These are phyloP conservation scores for Podaxis carcinomalis DNA, from an alignment of 768 basidiomycete species.

Conservation along the genomic window DNA sequence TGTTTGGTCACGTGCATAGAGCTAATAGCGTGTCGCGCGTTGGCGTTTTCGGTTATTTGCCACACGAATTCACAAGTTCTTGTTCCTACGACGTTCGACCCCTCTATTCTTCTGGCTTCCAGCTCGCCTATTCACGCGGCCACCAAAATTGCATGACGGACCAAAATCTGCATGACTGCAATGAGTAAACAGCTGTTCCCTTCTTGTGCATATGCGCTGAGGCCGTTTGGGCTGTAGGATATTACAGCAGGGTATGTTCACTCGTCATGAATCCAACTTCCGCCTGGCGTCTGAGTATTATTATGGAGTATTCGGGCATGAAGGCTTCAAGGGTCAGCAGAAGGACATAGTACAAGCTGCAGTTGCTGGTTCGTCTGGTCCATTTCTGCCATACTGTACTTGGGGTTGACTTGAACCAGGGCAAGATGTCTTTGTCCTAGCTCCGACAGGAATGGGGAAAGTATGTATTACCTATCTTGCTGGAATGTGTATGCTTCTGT, in stretches of 20 bases:
- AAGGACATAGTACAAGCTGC: slow-evolving; percentile 72
- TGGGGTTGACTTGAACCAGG: slow-evolving; percentile 32
- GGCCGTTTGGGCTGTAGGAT: not conserved
- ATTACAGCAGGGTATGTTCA: not conserved
- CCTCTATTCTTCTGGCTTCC: not conserved
- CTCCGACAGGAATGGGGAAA: slow-evolving; percentile 90
- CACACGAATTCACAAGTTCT: not conserved
- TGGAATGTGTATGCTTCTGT: not conserved
- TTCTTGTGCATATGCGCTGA: not conserved
- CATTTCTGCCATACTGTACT: too few species aligned
- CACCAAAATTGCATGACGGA: not conserved
- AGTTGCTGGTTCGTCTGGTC: slow-evolving; percentile 40
- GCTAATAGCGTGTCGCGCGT: not conserved
- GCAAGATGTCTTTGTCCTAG: slow-evolving; percentile 71
- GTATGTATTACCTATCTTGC: slow-evolving; percentile 26
- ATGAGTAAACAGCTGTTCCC: not conserved
- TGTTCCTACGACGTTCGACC: not conserved
- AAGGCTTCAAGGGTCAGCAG: slow-evolving; percentile 72
- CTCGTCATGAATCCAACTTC: not conserved
- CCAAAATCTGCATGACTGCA: not conserved
- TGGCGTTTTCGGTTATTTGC: not conserved
- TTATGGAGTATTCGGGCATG: slow-evolving; percentile 61
- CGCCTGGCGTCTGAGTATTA: not conserved
- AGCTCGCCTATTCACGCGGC: not conserved
- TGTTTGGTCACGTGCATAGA: not conserved